A percentile compares a stretch with the other conserved stretches of the same genome.
Conservation (phyloP, 2,329 filamentous ascomycete species). For the Didymosphaeria variabile region DNA sequence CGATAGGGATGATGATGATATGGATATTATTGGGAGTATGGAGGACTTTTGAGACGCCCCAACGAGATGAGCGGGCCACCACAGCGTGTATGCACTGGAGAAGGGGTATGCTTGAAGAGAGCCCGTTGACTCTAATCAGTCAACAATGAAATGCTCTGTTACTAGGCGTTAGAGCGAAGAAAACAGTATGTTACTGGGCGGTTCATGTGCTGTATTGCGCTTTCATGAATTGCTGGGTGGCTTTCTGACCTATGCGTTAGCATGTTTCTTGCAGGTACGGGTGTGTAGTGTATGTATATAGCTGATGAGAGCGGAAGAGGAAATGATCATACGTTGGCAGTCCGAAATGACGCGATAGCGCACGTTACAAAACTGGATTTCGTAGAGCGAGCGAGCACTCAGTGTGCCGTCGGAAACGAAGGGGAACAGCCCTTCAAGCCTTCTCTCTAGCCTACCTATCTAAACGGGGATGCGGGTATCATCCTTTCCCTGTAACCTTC, state of each 20-base stretch:
- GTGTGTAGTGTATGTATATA: neutral
- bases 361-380: neutral
- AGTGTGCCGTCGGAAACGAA: neutral
- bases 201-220: neutral
- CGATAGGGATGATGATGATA: constrained; percentile 32
- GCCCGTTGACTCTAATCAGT: neutral
- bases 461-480: neutral
- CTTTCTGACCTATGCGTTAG: neutral
- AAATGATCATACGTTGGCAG: neutral
- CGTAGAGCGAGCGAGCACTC: too few species aligned
- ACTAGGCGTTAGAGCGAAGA: neutral
- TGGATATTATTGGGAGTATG: constrained; percentile 46
- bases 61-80: neutral
- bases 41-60: constrained; percentile 38
- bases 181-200: neutral
- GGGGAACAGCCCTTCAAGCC: neutral
- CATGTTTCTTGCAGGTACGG: neutral
- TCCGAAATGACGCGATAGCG: too few species aligned
- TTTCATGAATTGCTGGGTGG: neutral
- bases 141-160: neutral
- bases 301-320: neutral
- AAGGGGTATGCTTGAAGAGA: too few species aligned
- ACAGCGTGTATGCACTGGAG: neutral
- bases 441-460: neutral
- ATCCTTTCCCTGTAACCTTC: neutral